These are phyloP conservation scores for Thinopyrum elongatum DNA, from an alignment of 176 grass and related monocot genomes.

Conservation along the genomic window DNA sequence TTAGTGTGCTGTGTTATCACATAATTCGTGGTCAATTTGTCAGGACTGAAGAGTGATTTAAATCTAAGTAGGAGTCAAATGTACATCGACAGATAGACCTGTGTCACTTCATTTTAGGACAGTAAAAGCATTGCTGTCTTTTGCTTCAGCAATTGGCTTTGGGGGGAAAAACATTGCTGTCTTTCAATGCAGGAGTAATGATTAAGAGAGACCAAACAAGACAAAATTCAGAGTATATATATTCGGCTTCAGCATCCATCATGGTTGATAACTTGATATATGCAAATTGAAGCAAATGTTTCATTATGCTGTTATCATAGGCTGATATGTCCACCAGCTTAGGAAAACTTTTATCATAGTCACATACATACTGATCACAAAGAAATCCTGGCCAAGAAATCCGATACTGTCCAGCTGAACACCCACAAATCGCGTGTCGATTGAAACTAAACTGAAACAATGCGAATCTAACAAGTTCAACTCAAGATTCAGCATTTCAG, in stretches of 20 bases:
- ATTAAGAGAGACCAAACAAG: neutral
- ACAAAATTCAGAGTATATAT: neutral
- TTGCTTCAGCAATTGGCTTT: too few species aligned
- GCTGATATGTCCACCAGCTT: neutral
- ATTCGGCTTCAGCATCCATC: neutral
- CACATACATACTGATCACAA: neutral
- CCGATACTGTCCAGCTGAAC: neutral
- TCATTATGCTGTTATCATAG: neutral
- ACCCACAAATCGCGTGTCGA: neutral
- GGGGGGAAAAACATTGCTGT: too few species aligned
- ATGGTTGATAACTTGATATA: neutral
- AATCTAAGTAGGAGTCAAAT: neutral
- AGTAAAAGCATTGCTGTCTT: neutral
- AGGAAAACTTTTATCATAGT: neutral
- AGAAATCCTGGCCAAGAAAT: neutral
- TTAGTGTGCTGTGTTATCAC: neutral
- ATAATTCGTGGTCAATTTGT: neutral
- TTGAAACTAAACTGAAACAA: neutral
- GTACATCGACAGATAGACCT: neutral
- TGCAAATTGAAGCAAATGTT: constrained; percentile 17
- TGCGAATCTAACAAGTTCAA: neutral
- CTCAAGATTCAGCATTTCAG: neutral
- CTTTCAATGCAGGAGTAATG: neutral
- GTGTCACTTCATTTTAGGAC: neutral
- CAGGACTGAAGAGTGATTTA: neutral